Percentiles rank a stretch among this genome's conserved stretches.
These are phyloP conservation scores for Evansstolkia leycettana DNA, from an alignment of 495 filamentous ascomycete genomes.

Conservation along the genomic window DNA sequence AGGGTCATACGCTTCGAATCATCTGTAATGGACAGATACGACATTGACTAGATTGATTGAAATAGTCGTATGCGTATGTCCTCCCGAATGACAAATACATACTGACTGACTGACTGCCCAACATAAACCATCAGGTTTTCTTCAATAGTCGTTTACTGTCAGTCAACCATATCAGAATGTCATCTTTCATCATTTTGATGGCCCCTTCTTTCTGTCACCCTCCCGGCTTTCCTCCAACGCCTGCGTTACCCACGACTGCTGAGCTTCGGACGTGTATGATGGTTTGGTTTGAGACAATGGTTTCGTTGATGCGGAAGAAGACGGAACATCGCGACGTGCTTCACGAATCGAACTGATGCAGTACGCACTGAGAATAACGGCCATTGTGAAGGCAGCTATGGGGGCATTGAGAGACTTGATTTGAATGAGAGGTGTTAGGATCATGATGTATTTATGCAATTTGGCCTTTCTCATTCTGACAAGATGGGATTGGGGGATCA, in stretches of 20 bases:
- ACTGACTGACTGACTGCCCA: no score
- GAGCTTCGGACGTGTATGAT: background rate
- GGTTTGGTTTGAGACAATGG: background rate
- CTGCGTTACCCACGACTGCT: constrained; percentile 24
- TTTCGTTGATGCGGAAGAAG: background rate
- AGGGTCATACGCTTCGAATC: no score
- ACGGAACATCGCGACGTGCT: constrained; percentile 23
- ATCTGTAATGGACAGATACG: no score
- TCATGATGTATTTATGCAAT: background rate
- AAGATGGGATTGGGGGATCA: no score
- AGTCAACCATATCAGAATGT: background rate
- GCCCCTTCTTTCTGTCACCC: constrained; percentile 3
- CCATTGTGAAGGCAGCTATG: constrained; percentile 39
- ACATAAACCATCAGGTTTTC: no score
- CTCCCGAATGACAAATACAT: no score
- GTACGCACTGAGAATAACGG: constrained; percentile 34
- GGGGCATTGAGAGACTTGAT: constrained; percentile 30
- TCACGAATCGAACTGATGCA: constrained; percentile 36
- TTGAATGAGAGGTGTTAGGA: background rate
- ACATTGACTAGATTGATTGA: no score
- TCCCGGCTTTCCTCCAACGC: constrained; percentile 23
- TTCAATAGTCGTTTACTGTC: no score
- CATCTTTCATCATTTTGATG: background rate
- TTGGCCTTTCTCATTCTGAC: no score
- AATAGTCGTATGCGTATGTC: no score